Percentiles rank a stretch among this genome's conserved stretches.
Conservation (phyloP, 805 yeast genomes). For the Yamadazyma philogaea region DNA sequence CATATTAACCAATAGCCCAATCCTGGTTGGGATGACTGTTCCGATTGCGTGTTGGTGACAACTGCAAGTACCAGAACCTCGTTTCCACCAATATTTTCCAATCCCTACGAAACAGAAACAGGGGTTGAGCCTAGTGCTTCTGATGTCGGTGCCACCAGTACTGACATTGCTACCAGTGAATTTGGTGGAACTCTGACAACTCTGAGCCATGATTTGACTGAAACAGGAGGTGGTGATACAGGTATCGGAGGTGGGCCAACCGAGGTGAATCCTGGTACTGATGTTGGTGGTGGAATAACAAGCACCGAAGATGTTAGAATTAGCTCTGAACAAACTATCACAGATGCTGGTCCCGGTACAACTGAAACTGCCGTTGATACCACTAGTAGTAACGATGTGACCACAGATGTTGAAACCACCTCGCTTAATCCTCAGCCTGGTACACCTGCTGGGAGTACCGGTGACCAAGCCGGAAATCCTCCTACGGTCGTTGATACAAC, state of each 20-base stretch:
- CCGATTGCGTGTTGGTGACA: slow-evolving; percentile 12
- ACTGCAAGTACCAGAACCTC: slow-evolving; percentile 6
- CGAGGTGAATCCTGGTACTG: not conserved
- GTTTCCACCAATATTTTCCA: slow-evolving; percentile 9
- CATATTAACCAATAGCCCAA: slow-evolving; percentile 12
- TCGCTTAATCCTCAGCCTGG: not conserved
- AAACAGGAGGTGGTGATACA: not conserved
- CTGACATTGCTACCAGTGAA: not conserved
- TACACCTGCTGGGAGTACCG: not conserved
- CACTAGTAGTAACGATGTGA: not conserved
- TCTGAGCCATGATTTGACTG: not conserved
- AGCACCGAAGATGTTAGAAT: slow-evolving; percentile 3
- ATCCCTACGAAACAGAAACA: not conserved
- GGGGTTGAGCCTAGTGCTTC: not conserved
- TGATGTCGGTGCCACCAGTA: not conserved
- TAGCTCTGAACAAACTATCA: slow-evolving; percentile 5
- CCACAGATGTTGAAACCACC: not conserved
- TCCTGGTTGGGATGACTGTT: slow-evolving; percentile 14
- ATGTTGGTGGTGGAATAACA: slow-evolving; percentile 1
- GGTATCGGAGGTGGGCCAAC: not conserved
- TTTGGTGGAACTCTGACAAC: not conserved
- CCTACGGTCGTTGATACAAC: not conserved
- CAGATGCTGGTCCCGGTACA: slow-evolving; percentile 4
- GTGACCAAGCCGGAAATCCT: not conserved
- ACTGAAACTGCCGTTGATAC: not conserved